Evolutionary conservation across 805 yeast genomes (phyloP).

Genomic region (Schizosaccharomyces japonicus): DNA sequence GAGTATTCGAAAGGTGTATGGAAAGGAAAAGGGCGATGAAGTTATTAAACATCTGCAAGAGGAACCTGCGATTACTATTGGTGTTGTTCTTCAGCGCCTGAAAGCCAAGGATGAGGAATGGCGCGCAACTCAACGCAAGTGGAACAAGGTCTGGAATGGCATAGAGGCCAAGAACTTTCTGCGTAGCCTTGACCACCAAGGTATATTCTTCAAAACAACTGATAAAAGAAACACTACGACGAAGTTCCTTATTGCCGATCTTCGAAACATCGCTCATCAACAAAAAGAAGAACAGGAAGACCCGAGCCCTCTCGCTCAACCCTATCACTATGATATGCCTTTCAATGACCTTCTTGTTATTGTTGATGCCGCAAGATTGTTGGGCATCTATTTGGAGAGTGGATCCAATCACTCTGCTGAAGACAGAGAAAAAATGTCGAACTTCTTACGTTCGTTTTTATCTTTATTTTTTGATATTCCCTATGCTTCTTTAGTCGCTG

Average conservation of each 20-base stretch:
- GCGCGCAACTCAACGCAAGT: slow-evolving; percentile 92
- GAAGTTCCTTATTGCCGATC: slow-evolving; percentile 85
- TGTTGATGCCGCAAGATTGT: slow-evolving; percentile 45
- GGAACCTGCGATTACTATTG: slow-evolving; percentile 85
- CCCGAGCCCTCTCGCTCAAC: slow-evolving; percentile 31
- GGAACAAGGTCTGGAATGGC: slow-evolving; percentile 98
- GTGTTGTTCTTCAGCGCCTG: slow-evolving; percentile 70
- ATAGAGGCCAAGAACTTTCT: slow-evolving; percentile 84
- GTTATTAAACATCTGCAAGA: slow-evolving; percentile 90
- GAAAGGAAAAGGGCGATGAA: slow-evolving; percentile 83
- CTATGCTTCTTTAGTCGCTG: background rate
- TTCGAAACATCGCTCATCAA: background rate
- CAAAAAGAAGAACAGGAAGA: background rate
- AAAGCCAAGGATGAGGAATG: slow-evolving; percentile 98
- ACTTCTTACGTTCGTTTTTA: slow-evolving; percentile 45
- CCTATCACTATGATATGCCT: slow-evolving; percentile 38
- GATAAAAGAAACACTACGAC: slow-evolving; percentile 82
- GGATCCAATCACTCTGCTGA: slow-evolving; percentile 52
- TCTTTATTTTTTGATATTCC: slow-evolving; percentile 36
- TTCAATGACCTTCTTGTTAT: slow-evolving; percentile 46
- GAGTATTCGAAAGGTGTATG: slow-evolving; percentile 77
- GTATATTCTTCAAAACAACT: slow-evolving; percentile 86
- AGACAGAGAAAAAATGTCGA: slow-evolving; percentile 56
- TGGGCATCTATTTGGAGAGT: slow-evolving; percentile 40
- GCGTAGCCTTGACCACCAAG: slow-evolving; percentile 85